A percentile compares a stretch with the other conserved stretches of the same genome.
These are phyloP conservation scores for Mariannaea elegans DNA, from an alignment of 2,329 filamentous ascomycete genomes.

Conservation along the genomic window DNA sequence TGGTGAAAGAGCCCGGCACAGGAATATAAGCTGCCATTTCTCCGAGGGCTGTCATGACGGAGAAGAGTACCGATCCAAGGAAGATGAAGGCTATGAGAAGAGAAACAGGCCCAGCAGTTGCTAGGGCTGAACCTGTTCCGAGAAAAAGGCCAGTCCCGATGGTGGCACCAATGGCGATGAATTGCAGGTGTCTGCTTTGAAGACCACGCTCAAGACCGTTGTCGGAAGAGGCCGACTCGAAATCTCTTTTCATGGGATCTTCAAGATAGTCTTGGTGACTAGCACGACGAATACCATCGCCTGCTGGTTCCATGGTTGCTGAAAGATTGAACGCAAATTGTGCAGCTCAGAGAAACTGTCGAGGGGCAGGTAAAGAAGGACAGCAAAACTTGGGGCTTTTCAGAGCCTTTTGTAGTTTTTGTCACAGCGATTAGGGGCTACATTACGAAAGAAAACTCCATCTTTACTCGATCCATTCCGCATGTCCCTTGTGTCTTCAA, in stretches of 20 bases:
- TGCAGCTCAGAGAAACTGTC: neutral
- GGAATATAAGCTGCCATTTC: slow-evolving; percentile 84
- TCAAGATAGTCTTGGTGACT: neutral
- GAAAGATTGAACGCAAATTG: neutral
- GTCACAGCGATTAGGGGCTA: neutral
- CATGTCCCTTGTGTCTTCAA: neutral
- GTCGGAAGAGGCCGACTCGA: slow-evolving; percentile 45
- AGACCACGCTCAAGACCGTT: slow-evolving; percentile 49
- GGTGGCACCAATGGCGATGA: slow-evolving; percentile 66
- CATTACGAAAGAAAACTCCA: neutral
- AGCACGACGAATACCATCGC: slow-evolving; percentile 1
- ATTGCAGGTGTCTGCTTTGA: slow-evolving; percentile 54
- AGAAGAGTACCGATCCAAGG: slow-evolving; percentile 76
- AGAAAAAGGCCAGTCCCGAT: slow-evolving; percentile 79
- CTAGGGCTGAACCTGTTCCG: slow-evolving; percentile 69
- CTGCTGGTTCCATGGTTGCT: neutral
- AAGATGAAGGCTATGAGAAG: slow-evolving; percentile 74
- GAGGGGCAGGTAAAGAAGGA: neutral
- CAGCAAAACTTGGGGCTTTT: neutral
- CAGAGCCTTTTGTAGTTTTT: neutral
- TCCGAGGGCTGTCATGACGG: slow-evolving; percentile 74
- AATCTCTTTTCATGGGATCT: slow-evolving; percentile 38
- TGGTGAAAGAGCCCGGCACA: slow-evolving; percentile 78
- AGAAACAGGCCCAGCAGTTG: slow-evolving; percentile 70
- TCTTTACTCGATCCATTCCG: neutral